Evolutionary conservation across 179 eudicot species (phyloP), one percentile per base, ranked within the genome.

Genomic region (Pouteria campechiana): DNA sequence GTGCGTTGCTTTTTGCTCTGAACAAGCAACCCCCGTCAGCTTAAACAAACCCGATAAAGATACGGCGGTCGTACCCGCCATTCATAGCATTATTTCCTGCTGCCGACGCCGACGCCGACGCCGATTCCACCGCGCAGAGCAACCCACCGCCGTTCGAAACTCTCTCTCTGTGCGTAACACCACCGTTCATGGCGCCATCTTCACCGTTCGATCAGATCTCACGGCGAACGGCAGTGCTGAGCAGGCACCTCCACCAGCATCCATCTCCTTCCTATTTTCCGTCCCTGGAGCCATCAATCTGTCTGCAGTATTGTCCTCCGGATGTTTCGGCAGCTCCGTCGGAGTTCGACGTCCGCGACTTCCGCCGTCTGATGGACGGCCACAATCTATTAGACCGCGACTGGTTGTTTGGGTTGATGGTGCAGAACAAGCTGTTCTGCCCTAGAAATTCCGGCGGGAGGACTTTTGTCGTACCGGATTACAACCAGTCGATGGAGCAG

Each of bases 401-500:
- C 43, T 82, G 87, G 82, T 63, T 90, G 6, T 90, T 58, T 63
- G 63, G 70, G n/a, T 50, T 86, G 7, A 74, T 90, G 45, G 22
- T 32, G 0, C 76, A 82, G 49, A 68, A 69, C 62, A 34, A 58
- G 5, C 57, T 90, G 2, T 90, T 90, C 46, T 76, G 80, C 56
- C 78, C 78, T 5, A 42, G 34, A 17, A 36, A 43, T 20, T 58
- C 75, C 18, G 98, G 94, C 0, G 73, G 73, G 2, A 60, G 67
- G 30, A 51, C 48, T 0, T 90, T 79, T 21, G 76, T 79, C 2
- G 35, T 27, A 12, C 82, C 87, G 9, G 92, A 82, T 38, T 86
- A 72, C 38, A 86, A 86, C 17, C 80, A 74, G 38, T 61, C 87
- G 7, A 85, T 78, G 93, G 95, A 89, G 46, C 83, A 78, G 50